Base-by-base conservation (phyloP, 768 basidiomycete species). In the Podaxis sp. region DNA sequence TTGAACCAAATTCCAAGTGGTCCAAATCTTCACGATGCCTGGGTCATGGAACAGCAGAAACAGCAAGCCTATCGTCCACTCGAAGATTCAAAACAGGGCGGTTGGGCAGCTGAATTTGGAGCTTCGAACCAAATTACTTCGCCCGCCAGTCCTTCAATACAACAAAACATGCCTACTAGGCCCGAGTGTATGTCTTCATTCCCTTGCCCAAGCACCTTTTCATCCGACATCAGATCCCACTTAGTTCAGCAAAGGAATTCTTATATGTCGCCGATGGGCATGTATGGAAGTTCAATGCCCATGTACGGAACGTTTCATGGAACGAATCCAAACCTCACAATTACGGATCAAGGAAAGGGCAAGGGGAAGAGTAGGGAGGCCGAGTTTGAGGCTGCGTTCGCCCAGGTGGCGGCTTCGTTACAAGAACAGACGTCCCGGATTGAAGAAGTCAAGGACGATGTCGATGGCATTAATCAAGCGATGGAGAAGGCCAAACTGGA, bases 321-420 rank as follows among this genome's bases (percentile, higher is more conserved):
- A 28, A 66, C 70, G 63, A 70, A 72, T 66, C 36, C 71, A 17
- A 67, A 68, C n/a, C 38, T 68, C 22, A 70, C 60, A 30, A 48
- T 67, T n/a, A 53, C 67, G 12, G 71, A 76, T 55, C 71, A 74
- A 61, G 77, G 70, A 4, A 86, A 87, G 68, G 90, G 87, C 13
- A 98, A 96, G 72, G 92, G 90, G 1, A 95, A 93, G 71, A 85
- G 80, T 17, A 81, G 84, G 61, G 89, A 93, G 57, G 84, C 83
- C 3, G 92, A 92, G 72, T 92, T 93, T 62, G 92, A 94, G 67
- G 88, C 88, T n/a, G 92, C 92, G 9, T 93, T 94, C 74, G 88
- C 86, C 11, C 83, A 89, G 67, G 78, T 82, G 2, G 77, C 79
- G 4, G 84, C 83, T n/a, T 84, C 86, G 19, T 68, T 87, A 24